These are phyloP conservation scores for Monosporozyma yasuniensis DNA, from an alignment of 805 yeast genomes.

Conservation along the genomic window DNA sequence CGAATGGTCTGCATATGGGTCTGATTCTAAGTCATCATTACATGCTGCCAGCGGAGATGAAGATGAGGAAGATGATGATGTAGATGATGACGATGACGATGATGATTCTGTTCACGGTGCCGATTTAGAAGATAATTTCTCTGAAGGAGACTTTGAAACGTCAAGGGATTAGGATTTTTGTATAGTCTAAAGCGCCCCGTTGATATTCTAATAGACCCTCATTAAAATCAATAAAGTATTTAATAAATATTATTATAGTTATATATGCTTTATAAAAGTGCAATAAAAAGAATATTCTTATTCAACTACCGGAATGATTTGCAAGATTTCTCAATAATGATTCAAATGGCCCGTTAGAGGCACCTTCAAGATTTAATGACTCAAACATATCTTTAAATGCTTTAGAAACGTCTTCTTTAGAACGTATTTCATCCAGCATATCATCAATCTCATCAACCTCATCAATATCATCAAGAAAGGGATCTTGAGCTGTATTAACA, in stretches of 20 bases:
- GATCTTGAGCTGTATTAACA: conserved; percentile 17
- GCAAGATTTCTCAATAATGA: conserved; percentile 8
- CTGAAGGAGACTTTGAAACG: conserved; percentile 6
- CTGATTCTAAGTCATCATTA: conserved; percentile 11
- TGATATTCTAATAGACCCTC: background rate
- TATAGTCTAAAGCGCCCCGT: no score
- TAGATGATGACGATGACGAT: conserved; percentile 1
- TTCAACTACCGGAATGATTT: background rate
- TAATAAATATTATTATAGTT: background rate
- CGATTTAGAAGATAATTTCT: conserved; percentile 21
- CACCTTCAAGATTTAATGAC: conserved; percentile 9
- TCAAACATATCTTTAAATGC: conserved; percentile 9
- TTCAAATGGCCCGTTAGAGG: conserved; percentile 11
- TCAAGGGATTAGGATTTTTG: background rate
- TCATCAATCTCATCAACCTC: conserved; percentile 3
- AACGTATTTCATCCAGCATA: conserved; percentile 3
- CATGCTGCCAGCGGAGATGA: conserved; percentile 9
- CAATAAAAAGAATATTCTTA: background rate
- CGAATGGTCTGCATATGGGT: conserved; percentile 14
- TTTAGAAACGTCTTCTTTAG: conserved; percentile 2
- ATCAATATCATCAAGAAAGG: conserved; percentile 8
- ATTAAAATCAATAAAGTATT: background rate
- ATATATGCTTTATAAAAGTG: background rate
- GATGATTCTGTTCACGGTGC: conserved; percentile 15
- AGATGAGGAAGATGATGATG: conserved; percentile 6